Evolutionary conservation across 2,329 filamentous ascomycete genomes (phyloP).

Genomic region (Aspergillus pseudoglaucus): DNA sequence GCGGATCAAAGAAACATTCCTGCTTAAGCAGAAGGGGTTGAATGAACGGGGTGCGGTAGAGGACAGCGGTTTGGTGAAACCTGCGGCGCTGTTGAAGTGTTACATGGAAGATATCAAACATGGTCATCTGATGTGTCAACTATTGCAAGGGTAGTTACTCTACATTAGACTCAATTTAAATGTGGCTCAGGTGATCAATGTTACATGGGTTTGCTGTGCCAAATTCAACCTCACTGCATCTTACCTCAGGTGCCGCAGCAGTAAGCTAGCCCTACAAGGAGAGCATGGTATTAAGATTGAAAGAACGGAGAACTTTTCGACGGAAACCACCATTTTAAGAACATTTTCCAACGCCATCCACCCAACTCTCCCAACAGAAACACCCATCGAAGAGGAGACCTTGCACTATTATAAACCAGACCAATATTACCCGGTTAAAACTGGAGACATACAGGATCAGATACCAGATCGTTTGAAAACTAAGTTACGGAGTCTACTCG

Average conservation of each 20-base stretch:
- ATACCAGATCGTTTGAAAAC: conserved; percentile 37
- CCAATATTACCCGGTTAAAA: conserved; percentile 33
- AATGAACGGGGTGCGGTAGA: conserved; percentile 2
- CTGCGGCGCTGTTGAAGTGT: too few relatives aligned
- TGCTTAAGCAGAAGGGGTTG: neutral
- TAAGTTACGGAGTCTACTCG: conserved; percentile 38
- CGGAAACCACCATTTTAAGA: neutral
- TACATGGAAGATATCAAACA: too few relatives aligned
- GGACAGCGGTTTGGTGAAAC: too few relatives aligned
- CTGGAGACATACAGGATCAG: conserved; percentile 32
- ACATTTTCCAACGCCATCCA: neutral
- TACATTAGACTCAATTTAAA: too few relatives aligned
- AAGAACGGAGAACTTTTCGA: neutral
- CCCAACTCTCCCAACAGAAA: conserved; percentile 2
- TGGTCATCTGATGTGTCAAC: too few relatives aligned
- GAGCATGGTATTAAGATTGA: neutral
- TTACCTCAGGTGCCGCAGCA: too few relatives aligned
- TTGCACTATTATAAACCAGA: conserved; percentile 29
- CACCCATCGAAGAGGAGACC: conserved; percentile 32
- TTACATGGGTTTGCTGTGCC: too few relatives aligned
- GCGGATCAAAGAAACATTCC: neutral
- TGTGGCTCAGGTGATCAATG: too few relatives aligned
- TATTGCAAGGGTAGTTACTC: too few relatives aligned
- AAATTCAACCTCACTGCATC: too few relatives aligned
- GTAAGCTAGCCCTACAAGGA: too few relatives aligned